phyloP scores from a whole-genome alignment of 371 early-diverging fungal genomes.

The Mucor sp. region DNA sequence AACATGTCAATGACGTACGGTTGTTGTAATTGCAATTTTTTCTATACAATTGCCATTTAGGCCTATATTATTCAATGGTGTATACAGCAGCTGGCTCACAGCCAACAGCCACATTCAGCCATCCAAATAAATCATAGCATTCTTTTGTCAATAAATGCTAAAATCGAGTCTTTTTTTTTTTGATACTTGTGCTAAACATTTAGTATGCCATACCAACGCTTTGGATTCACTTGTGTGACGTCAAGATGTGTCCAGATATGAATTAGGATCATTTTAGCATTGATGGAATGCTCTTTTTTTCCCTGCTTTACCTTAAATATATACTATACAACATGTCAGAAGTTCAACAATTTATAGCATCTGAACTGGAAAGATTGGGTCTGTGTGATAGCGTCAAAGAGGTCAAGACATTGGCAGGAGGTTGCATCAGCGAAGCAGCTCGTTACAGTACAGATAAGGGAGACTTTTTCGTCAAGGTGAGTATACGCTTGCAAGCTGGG shows the following conservation, averaged over 20 bases:
- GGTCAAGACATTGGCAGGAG: conserved; percentile 13
- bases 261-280: background rate
- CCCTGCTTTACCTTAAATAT: background rate
- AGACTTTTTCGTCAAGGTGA: conserved; percentile 23
- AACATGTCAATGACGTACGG: background rate
- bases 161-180: background rate
- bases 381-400: background rate
- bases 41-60: background rate
- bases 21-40: background rate
- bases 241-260: background rate
- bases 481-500: background rate
- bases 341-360: background rate
- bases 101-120: background rate
- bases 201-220: background rate
- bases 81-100: background rate
- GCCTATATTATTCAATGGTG: background rate
- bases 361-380: conserved; percentile 5
- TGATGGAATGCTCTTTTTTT: background rate
- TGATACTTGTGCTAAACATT: background rate
- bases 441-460: conserved; percentile 21
- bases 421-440: conserved; percentile 19
- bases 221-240: background rate
- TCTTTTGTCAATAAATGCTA: background rate
- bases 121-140: background rate
- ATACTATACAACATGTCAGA: background rate